These are phyloP conservation scores for Monosporozyma aquatica DNA, from an alignment of 805 yeast genomes.

Conservation along the genomic window DNA sequence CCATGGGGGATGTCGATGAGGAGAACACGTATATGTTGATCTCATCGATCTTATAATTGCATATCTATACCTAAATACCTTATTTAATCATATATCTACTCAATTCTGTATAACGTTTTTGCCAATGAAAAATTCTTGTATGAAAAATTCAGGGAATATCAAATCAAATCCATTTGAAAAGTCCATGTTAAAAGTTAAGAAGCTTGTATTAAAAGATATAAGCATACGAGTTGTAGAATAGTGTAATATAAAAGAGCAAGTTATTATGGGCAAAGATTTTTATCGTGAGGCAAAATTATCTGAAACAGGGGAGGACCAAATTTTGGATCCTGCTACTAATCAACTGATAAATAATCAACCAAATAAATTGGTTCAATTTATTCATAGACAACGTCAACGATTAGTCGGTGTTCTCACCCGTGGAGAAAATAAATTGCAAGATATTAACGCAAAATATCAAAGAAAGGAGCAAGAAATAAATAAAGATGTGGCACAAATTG, in stretches of 20 bases:
- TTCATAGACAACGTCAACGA: conserved; percentile 13
- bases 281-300: conserved; percentile 7
- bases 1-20: conserved; percentile 8
- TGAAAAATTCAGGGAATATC: too few species aligned
- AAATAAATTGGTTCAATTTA: conserved; percentile 11
- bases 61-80: too few species aligned
- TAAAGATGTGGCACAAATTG: conserved; percentile 42
- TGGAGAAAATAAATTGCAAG: conserved; percentile 26
- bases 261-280: conserved; percentile 8
- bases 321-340: background rate
- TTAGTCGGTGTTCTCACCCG: conserved; percentile 6
- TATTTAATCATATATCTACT: too few species aligned
- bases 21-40: conserved; percentile 14
- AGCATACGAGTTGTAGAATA: too few species aligned
- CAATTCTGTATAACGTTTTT: background rate
- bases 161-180: background rate
- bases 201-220: background rate
- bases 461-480: conserved; percentile 44
- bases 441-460: conserved; percentile 37
- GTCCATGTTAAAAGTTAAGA: background rate
- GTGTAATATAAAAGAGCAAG: too few species aligned
- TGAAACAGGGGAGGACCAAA: conserved; percentile 1
- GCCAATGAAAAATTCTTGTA: background rate
- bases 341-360: conserved; percentile 11
- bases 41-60: conserved; percentile 17